phyloP scores from a whole-genome alignment of 345 rosid species.

The Lepidium sativum region DNA sequence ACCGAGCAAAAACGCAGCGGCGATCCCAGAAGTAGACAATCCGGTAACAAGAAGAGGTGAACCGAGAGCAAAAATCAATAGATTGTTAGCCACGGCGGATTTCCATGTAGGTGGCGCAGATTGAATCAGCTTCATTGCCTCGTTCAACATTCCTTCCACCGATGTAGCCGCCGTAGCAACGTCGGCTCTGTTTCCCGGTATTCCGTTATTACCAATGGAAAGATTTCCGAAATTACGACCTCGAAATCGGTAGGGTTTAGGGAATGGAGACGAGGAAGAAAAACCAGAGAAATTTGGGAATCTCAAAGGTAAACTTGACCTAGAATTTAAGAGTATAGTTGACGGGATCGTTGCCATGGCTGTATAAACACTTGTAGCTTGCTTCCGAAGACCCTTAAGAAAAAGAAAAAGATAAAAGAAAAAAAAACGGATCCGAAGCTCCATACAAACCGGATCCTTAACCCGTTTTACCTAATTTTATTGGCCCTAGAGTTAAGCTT shows the following conservation, averaged over 20 bases:
- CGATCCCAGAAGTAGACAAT: constrained; percentile 66
- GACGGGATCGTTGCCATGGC: constrained; percentile 41
- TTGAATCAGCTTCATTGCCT: constrained; percentile 45
- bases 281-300: constrained; percentile 2
- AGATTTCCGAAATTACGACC: neutral
- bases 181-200: constrained; percentile 20
- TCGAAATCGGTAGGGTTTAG: constrained; percentile 12
- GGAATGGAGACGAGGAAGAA: constrained; percentile 6
- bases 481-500: neutral
- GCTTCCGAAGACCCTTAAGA: neutral
- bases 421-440: constrained; percentile 10
- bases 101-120: constrained; percentile 69
- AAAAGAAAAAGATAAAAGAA: neutral
- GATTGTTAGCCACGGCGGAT: constrained; percentile 67
- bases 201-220: constrained; percentile 20
- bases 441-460: neutral
- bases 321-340: constrained; percentile 21
- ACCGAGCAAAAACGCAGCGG: constrained; percentile 80
- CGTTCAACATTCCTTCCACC: constrained; percentile 37
- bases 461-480: neutral
- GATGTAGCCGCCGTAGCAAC: constrained; percentile 24
- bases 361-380: neutral
- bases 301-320: constrained; percentile 9
- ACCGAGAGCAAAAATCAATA: constrained; percentile 62
- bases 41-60: constrained; percentile 76